These are phyloP conservation scores for Isatis tinctoria DNA, from an alignment of 345 rosid genomes.

Conservation along the genomic window DNA sequence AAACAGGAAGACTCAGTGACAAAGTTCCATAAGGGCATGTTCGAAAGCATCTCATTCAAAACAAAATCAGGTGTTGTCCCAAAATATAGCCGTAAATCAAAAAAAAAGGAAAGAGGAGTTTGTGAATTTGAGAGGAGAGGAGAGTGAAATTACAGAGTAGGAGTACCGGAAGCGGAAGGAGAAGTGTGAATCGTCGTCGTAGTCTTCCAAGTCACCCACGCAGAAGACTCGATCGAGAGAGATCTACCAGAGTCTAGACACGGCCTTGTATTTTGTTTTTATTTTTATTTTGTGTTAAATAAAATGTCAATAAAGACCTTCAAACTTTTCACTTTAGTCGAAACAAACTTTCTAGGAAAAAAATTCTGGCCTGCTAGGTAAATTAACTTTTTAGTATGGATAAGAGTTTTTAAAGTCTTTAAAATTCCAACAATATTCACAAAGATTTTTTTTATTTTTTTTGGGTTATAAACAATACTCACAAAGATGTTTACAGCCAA, in stretches of 20 bases:
- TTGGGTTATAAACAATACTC: no score
- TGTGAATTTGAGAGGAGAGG: not conserved
- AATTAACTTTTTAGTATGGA: no score
- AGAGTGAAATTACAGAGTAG: not conserved
- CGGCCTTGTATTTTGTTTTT: not conserved
- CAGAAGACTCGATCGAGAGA: conserved; percentile 1
- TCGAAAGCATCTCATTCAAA: not conserved
- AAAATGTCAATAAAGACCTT: conserved; percentile 5
- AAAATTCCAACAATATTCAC: no score
- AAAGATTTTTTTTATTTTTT: no score
- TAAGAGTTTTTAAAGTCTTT: no score
- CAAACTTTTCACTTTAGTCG: no score
- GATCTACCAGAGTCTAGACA: not conserved
- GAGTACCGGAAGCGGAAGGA: not conserved
- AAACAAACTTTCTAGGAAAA: not conserved
- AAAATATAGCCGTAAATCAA: not conserved
- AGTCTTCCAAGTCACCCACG: conserved; percentile 4
- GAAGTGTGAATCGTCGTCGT: conserved; percentile 19
- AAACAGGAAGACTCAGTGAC: not conserved
- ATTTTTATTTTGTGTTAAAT: not conserved
- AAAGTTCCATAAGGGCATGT: not conserved
- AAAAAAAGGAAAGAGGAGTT: not conserved
- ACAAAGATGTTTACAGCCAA: no score
- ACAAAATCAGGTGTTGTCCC: not conserved
- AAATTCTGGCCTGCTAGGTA: no score